Evolutionary conservation across 306 rosid species (phyloP).

Genomic region (Acacia crassicarpa): DNA sequence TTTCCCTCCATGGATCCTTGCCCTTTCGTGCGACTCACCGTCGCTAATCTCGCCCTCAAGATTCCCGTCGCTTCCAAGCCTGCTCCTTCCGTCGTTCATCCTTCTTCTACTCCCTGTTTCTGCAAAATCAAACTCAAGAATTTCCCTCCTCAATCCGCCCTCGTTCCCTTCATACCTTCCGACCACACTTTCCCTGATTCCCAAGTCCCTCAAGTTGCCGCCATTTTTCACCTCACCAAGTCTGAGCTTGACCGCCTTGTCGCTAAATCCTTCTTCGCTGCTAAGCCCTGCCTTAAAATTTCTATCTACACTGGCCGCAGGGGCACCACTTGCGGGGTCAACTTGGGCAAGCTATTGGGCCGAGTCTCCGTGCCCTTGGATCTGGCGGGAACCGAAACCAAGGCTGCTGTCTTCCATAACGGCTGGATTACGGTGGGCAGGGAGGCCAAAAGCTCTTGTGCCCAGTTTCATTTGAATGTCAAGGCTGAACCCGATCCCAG

Average conservation of each 20-base stretch:
- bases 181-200: conserved; percentile 47
- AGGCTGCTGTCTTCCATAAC: conserved; percentile 48
- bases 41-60: conserved; percentile 70
- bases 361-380: conserved; percentile 54
- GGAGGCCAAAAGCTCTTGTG: conserved; percentile 48
- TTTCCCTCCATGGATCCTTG: conserved; percentile 71
- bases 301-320: conserved; percentile 63
- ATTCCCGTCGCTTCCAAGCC: conserved; percentile 78
- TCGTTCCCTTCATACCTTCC: conserved; percentile 57
- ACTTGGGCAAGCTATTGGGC: conserved; percentile 56
- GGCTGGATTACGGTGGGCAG: conserved; percentile 73
- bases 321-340: conserved; percentile 65
- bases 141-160: conserved; percentile 58
- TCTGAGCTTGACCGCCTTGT: conserved; percentile 48
- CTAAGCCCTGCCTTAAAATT: conserved; percentile 50
- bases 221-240: conserved; percentile 65
- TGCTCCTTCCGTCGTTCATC: conserved; percentile 69
- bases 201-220: conserved; percentile 47
- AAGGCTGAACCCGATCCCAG: conserved; percentile 72
- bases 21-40: conserved; percentile 66
- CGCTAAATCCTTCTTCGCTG: conserved; percentile 48
- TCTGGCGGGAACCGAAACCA: conserved; percentile 51
- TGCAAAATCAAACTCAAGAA: conserved; percentile 69
- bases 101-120: conserved; percentile 73
- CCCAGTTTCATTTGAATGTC: conserved; percentile 74